A percentile compares a stretch with the other conserved stretches of the same genome.
These are phyloP conservation scores for Aspergillus funiculosus DNA, from an alignment of 495 filamentous ascomycete species.

Conservation along the genomic window DNA sequence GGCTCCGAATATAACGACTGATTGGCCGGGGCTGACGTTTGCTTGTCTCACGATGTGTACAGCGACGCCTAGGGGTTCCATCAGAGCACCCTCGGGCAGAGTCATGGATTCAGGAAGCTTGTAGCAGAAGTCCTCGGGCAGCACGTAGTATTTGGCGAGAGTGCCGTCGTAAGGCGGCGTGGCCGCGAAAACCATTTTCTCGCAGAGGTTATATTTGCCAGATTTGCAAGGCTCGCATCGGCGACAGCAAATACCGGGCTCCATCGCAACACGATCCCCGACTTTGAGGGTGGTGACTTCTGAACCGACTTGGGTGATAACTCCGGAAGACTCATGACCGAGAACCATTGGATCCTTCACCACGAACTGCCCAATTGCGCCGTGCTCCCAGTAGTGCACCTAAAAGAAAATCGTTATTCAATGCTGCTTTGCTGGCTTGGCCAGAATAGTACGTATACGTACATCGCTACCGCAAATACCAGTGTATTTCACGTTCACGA, in stretches of 20 bases:
- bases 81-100: constrained; percentile 48
- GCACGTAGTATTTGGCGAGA: constrained; percentile 48
- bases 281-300: constrained; percentile 38
- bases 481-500: constrained; percentile 78
- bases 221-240: constrained; percentile 49
- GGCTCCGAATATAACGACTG: constrained; percentile 50
- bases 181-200: constrained; percentile 48
- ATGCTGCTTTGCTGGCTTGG: neutral
- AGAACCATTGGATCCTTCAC: constrained; percentile 83
- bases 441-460: constrained; percentile 17
- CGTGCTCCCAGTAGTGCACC: constrained; percentile 87
- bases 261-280: constrained; percentile 49
- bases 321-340: constrained; percentile 85
- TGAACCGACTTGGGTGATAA: constrained; percentile 62
- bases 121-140: constrained; percentile 54
- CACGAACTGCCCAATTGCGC: constrained; percentile 74
- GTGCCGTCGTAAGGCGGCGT: constrained; percentile 52
- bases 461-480: constrained; percentile 90
- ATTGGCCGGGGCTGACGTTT: constrained; percentile 40
- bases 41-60: constrained; percentile 50
- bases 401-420: constrained; percentile 15
- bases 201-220: constrained; percentile 50
- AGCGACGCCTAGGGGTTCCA: constrained; percentile 51
- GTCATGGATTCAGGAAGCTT: constrained; percentile 42
- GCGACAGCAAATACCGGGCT: constrained; percentile 48